phyloP scores from a whole-genome alignment of 192 early-diverging fungal genomes.

The Rhizoclosmatium globosum region DNA sequence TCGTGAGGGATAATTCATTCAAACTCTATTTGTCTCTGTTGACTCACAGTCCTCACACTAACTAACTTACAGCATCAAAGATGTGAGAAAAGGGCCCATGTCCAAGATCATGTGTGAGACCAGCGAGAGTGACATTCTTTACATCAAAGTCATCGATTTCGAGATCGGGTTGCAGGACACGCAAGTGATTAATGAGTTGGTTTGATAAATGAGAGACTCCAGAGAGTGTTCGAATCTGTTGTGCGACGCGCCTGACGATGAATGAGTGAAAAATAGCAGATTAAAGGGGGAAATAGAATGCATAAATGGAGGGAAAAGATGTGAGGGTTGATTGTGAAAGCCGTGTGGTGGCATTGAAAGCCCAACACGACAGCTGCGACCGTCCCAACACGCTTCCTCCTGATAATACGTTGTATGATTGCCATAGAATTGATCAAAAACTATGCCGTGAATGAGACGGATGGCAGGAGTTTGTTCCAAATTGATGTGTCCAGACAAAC shows the following conservation, averaged over 20 bases:
- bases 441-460: neutral
- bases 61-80: slow-evolving; percentile 76
- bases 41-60: too few species aligned
- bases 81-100: slow-evolving; percentile 97
- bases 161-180: slow-evolving; percentile 78
- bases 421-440: neutral
- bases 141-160: slow-evolving; percentile 81
- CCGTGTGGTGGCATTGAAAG: neutral
- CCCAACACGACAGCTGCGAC: too few species aligned
- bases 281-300: too few species aligned
- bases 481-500: too few species aligned
- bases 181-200: slow-evolving; percentile 73
- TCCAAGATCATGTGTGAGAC: slow-evolving; percentile 95
- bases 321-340: neutral
- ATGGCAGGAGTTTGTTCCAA: too few species aligned
- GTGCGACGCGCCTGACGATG: slow-evolving; percentile 78
- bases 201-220: slow-evolving; percentile 87
- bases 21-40: too few species aligned
- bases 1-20: too few species aligned
- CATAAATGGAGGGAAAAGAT: too few species aligned
- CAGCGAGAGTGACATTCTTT: slow-evolving; percentile 88
- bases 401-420: neutral
- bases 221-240: slow-evolving; percentile 96
- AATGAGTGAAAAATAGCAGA: neutral
- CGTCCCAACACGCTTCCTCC: too few species aligned